phyloP scores from a whole-genome alignment of 2,329 filamentous ascomycete species.

The Cordyceps cateniannulata region DNA sequence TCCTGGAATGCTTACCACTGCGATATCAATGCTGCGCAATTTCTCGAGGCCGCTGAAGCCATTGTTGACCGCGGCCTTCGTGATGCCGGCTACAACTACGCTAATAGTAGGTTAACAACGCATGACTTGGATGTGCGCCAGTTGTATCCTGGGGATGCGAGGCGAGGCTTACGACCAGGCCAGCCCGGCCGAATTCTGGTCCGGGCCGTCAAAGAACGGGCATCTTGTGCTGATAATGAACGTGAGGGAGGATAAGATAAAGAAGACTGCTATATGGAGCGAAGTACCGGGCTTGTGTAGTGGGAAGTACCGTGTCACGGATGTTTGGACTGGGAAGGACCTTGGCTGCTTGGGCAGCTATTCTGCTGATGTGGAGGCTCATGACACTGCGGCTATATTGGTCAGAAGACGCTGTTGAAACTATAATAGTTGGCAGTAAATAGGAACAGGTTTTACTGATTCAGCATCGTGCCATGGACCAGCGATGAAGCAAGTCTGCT shows the following conservation, averaged over 20 bases:
- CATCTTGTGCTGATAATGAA: conserved; percentile 44
- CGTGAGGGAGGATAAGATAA: conserved; percentile 25
- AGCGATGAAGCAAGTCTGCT: no score
- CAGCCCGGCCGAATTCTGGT: conserved; percentile 44
- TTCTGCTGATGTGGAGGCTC: conserved; percentile 23
- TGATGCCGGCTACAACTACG: conserved; percentile 50
- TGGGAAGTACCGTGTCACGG: conserved; percentile 31
- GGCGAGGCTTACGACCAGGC: conserved; percentile 39
- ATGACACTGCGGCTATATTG: conserved; percentile 29
- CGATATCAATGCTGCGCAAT: conserved; percentile 42
- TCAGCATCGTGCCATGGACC: no score
- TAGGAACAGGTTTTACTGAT: no score
- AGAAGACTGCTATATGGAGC: conserved; percentile 31
- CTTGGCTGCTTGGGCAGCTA: conserved; percentile 29
- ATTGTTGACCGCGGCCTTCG: conserved; percentile 43
- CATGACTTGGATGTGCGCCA: no score
- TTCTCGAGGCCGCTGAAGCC: conserved; percentile 39
- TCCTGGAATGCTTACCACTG: conserved; percentile 48
- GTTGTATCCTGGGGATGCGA: no score
- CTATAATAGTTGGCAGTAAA: no score
- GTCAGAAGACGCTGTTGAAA: conserved; percentile 3
- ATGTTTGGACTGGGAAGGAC: conserved; percentile 40
- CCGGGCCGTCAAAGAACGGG: conserved; percentile 34
- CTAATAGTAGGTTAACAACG: conserved; percentile 37
- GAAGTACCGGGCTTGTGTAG: conserved; percentile 36